Base-by-base conservation (phyloP, 2,329 filamentous ascomycete genomes). In the Tolypocladium paradoxum region DNA sequence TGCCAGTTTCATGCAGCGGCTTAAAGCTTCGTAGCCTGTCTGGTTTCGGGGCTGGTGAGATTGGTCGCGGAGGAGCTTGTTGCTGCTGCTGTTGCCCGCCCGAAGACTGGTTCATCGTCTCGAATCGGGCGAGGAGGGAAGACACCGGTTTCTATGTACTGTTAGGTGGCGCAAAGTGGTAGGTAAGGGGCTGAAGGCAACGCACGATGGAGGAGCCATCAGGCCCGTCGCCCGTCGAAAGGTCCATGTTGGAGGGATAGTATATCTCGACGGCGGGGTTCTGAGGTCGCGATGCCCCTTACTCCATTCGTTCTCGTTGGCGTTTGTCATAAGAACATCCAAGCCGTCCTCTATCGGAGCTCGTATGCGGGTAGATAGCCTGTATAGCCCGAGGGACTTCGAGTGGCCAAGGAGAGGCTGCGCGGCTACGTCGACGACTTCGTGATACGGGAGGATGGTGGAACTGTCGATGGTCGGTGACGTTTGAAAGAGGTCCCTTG, bases 131-230 rank as follows among this genome's bases (percentile, higher is more conserved):
- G 56, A 85, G 80, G 56, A 93, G 75, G 50, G 88, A 91, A 50
- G 88, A 93, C 50, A 93, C 88, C 29, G 89, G 87, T 73, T 84
- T 88, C 86, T 90, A 57, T 6, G 34, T 2, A 50, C 22, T 33
- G 22, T 48, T 55, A 58, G 52, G 24, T 20, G 43, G 49, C 27
- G 51, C 22, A 14, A 31, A 8, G 43, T 40, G 24, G 38, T 5
- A 24, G 12, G 27, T 46, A 9, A 35, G 31, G 4, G n/a, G n/a
- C n/a, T 12, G 31, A 20, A 37, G 40, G 38, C 36, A 51, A 68
- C 83, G 69, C 69, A 88, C 85, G 62, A 91, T 83, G 58, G 88
- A 90, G 55, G 86, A 85, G 72, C 79, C 85, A 76, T 91, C 88
- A 54, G 83, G 83, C 70, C 81, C 85, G 61, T 88, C 66, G 54